Conservation (phyloP, 257 asterid species). For the Solanum microdontum region DNA sequence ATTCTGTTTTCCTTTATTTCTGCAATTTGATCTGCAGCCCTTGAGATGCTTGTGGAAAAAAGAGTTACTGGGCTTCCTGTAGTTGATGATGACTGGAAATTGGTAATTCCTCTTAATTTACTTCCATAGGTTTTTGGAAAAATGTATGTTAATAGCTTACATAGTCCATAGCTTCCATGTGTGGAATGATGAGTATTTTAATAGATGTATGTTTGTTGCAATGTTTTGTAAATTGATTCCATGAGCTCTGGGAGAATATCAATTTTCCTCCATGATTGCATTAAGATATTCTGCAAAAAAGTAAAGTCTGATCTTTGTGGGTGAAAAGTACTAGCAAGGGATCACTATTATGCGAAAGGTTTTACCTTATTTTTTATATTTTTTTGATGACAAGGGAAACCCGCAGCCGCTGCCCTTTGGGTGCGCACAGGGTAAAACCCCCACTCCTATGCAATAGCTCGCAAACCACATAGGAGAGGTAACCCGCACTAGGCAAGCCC, state of each 20-base stretch:
- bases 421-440: too few relatives aligned
- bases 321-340: neutral
- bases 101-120: conserved; percentile 39
- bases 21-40: conserved; percentile 36
- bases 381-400: too few relatives aligned
- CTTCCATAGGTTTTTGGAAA: neutral
- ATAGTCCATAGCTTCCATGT: neutral
- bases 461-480: too few relatives aligned
- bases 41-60: conserved; percentile 70
- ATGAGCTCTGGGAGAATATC: neutral
- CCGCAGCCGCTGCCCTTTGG: too few relatives aligned
- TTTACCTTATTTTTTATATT: neutral
- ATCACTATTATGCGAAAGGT: neutral
- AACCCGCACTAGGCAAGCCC: too few relatives aligned
- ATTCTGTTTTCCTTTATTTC: neutral
- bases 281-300: neutral
- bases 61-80: conserved; percentile 92
- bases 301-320: neutral
- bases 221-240: neutral
- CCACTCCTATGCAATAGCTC: too few relatives aligned
- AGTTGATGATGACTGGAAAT: conserved; percentile 77
- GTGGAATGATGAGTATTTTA: neutral
- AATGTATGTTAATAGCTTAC: neutral
- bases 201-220: neutral
- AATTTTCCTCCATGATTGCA: neutral